Conservation (phyloP, 371 early-diverging fungal species). For the Coemansia sp. region DNA sequence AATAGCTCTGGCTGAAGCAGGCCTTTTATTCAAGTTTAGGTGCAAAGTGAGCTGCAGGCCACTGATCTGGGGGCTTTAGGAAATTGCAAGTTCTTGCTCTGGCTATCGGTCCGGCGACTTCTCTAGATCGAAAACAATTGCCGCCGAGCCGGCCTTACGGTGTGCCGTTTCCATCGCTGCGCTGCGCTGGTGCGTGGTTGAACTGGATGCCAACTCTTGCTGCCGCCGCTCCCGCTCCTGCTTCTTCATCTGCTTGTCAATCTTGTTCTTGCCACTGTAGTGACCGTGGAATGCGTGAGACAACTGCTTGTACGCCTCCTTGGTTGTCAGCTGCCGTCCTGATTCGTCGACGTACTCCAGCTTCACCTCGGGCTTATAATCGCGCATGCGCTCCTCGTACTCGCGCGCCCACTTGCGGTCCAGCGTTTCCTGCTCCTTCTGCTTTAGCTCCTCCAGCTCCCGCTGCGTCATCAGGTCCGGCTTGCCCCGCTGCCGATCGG, state of each 20-base stretch:
- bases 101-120: too few relatives aligned
- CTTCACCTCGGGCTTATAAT: constrained; percentile 87
- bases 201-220: constrained; percentile 58
- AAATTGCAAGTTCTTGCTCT: too few relatives aligned
- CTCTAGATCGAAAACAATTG: constrained; percentile 75
- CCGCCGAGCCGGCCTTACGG: constrained; percentile 71
- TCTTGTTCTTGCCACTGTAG: constrained; percentile 89
- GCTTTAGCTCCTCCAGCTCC: constrained; percentile 56
- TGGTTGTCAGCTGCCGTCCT: constrained; percentile 77
- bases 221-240: constrained; percentile 78
- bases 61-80: too few relatives aligned
- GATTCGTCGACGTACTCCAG: constrained; percentile 89
- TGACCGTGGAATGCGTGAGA: constrained; percentile 97
- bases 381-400: constrained; percentile 77
- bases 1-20: too few relatives aligned
- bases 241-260: constrained; percentile 83
- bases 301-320: constrained; percentile 89
- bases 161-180: constrained; percentile 73
- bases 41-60: too few relatives aligned
- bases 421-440: constrained; percentile 58
- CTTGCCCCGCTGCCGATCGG: constrained; percentile 43
- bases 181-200: constrained; percentile 78
- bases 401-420: constrained; percentile 72
- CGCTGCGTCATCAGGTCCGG: constrained; percentile 49
- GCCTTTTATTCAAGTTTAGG: too few relatives aligned